Base-by-base conservation (phyloP, 495 filamentous ascomycete species). In the Platismatia glauca region DNA sequence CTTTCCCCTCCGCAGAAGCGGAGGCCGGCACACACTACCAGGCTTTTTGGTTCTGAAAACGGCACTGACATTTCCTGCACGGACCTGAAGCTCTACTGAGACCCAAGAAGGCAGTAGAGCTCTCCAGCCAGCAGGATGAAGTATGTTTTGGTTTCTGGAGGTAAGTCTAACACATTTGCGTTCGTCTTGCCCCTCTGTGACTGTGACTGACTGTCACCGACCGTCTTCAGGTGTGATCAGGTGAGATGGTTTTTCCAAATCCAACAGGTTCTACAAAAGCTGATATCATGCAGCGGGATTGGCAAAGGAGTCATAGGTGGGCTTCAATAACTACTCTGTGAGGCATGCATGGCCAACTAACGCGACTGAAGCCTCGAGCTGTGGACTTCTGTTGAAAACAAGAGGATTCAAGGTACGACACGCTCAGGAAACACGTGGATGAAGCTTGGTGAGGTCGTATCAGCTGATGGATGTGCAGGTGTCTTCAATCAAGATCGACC, bases 341-440 rank as follows among this genome's bases (percentile, higher is more conserved):
- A 46, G 62, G 57, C 60, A 46, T 44, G 62, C 66, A 64, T 70
- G 62, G 66, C 64, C 64, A 65, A 15, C 44, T 69, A 66, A 71
- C 66, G 68, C 44, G 70, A 71, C 39, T 67, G 65, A 59, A 83
- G 85, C 85, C 63, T 85, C 82, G 60, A 86, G 81, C 16, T 82
- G 84, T n/a, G 90, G 89, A 41, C 77, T 91, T 64, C 79, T 96
- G 62, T 82, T 96, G 61, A 95, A 96, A 81, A 91, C 91, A 3
- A 78, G 82, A 60, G 91, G 91, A 55, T 77, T 89, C 48, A 87
- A 84, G 74, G 84, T 86, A 76, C 71, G 27, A 11, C 78, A 69
- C 65, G 61, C 60, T 50, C 63, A n/a, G 31, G 50, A 7, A 7
- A 22, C n/a, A 57, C 9, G 29, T 15, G 52, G 33, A 60, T 60